phyloP scores from a whole-genome alignment of 2,329 filamentous ascomycete species.

The Malbranchea zuffiana region DNA sequence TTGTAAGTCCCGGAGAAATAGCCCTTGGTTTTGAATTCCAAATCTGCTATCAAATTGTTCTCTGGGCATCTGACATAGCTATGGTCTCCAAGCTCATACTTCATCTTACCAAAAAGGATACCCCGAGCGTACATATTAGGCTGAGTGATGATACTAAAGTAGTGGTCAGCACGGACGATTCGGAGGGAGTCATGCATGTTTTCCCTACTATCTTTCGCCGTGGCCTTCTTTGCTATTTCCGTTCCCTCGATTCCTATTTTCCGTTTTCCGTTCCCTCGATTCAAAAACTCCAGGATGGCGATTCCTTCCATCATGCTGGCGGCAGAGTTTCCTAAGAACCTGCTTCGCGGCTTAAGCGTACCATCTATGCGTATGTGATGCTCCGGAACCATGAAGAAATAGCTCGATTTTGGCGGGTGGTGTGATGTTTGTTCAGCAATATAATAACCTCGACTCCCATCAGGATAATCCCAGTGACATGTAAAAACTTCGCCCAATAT shows the following conservation, averaged over 20 bases:
- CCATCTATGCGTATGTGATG: constrained; percentile 93
- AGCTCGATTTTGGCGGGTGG: constrained; percentile 95
- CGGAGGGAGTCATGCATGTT: not conserved
- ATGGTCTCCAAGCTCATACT: constrained; percentile 95
- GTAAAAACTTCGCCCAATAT: constrained; percentile 91
- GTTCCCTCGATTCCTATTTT: no score
- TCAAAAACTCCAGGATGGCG: constrained; percentile 71
- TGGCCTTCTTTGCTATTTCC: constrained; percentile 46
- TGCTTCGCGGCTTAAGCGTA: constrained; percentile 86
- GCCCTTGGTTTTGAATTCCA: constrained; percentile 98
- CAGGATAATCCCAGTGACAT: constrained; percentile 87
- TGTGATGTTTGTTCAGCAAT: constrained; percentile 96
- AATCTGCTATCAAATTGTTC: constrained; percentile 71
- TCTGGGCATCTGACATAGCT: constrained; percentile 88
- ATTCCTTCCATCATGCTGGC: constrained; percentile 98
- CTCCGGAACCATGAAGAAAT: constrained; percentile 95
- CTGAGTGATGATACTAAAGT: constrained; percentile 70
- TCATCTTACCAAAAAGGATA: constrained; percentile 98
- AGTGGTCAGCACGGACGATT: constrained; percentile 15
- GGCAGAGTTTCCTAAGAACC: constrained; percentile 91
- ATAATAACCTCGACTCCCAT: constrained; percentile 82
- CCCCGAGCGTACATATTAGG: constrained; percentile 98
- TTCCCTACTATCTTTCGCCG: constrained; percentile 75
- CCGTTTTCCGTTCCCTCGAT: no score
- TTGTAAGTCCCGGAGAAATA: constrained; percentile 97